Conservation (phyloP, 2,329 filamentous ascomycete species). For the Fusarium dimerum region DNA sequence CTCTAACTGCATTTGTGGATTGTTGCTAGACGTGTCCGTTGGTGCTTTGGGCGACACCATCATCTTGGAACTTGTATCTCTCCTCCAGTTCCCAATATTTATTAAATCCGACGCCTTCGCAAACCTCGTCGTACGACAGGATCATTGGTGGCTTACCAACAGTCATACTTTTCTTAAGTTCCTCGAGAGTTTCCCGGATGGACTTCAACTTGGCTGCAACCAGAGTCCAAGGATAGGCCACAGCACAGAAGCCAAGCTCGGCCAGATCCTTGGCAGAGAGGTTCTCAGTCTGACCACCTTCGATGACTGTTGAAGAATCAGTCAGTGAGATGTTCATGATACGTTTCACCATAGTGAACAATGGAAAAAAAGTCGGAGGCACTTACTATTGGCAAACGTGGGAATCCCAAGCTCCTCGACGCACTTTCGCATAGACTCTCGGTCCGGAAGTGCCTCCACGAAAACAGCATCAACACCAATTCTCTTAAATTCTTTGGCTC, state of each 20-base stretch:
- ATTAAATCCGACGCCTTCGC: conserved; percentile 46
- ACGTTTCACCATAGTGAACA: too few species aligned
- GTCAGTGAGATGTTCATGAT: neutral
- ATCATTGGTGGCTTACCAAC: conserved; percentile 44
- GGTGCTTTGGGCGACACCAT: neutral
- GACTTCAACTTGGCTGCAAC: conserved; percentile 45
- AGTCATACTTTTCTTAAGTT: conserved; percentile 42
- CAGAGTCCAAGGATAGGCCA: conserved; percentile 46
- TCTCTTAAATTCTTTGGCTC: conserved; percentile 41
- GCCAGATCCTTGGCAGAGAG: conserved; percentile 35
- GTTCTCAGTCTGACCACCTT: conserved; percentile 37
- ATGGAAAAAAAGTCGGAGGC: conserved; percentile 43
- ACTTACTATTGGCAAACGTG: conserved; percentile 39
- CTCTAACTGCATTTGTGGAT: neutral
- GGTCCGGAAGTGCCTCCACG: conserved; percentile 43
- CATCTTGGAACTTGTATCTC: neutral
- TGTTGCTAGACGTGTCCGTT: neutral
- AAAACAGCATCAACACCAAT: conserved; percentile 48
- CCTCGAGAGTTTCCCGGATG: conserved; percentile 38
- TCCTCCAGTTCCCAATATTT: conserved; percentile 33
- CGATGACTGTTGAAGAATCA: conserved; percentile 23
- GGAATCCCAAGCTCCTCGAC: conserved; percentile 41
- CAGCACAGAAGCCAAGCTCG: conserved; percentile 40
- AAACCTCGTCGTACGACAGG: conserved; percentile 45
- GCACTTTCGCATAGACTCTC: conserved; percentile 41